A percentile compares a stretch with the other conserved stretches of the same genome.
phyloP scores from a whole-genome alignment of 139 green algal species.

The Tetradesmus lagerheimii region DNA sequence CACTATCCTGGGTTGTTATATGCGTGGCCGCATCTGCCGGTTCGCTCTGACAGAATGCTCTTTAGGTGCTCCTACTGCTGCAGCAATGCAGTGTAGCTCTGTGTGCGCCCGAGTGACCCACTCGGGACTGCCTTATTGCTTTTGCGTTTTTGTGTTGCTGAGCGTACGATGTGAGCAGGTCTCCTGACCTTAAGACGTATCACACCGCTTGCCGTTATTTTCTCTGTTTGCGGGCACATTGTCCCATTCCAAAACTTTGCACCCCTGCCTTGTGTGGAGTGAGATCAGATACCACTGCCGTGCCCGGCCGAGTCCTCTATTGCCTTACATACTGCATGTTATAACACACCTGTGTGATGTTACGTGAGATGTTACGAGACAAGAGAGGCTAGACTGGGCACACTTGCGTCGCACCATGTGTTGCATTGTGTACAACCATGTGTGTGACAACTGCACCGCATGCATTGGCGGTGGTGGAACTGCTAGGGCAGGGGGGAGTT shows the following conservation, averaged over 20 bases:
- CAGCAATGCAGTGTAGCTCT: not conserved
- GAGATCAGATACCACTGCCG: not conserved
- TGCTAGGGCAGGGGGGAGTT: not conserved
- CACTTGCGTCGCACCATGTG: not conserved
- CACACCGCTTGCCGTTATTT: not conserved
- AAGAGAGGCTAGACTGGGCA: not conserved
- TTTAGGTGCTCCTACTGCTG: not conserved
- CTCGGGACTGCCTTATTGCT: not conserved
- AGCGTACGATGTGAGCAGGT: not conserved
- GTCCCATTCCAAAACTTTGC: not conserved
- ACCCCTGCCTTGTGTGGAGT: slow-evolving; percentile 2
- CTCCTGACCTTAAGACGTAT: not conserved
- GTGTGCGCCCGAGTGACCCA: not conserved
- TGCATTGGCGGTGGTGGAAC: not conserved
- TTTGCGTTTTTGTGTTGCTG: not conserved
- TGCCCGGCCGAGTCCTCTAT: not conserved
- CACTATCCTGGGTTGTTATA: not conserved
- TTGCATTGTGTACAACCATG: not conserved
- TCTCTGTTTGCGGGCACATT: not conserved
- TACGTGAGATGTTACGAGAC: not conserved
- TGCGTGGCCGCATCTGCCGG: not conserved
- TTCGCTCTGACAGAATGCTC: not conserved
- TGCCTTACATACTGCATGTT: not conserved
- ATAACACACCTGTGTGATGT: not conserved
- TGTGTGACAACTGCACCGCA: not conserved